Evolutionary conservation across 2,329 filamentous ascomycete species (phyloP), one percentile per base, ranked within the genome.

Genomic region (Blumeria graminis): DNA sequence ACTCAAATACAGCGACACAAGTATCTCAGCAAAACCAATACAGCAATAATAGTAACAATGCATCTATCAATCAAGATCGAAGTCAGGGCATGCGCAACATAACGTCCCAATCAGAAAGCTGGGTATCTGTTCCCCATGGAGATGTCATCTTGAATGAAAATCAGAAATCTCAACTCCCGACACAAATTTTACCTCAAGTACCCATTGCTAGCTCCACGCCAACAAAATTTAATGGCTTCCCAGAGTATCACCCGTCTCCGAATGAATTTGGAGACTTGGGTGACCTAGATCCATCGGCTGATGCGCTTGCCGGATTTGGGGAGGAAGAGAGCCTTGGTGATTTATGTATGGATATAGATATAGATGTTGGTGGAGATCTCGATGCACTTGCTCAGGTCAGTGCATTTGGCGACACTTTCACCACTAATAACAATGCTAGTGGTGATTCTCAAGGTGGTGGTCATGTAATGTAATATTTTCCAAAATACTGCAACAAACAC

Each of bases 381-480:
- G 22, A 28, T 4, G 22, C 22, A 28, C 22, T 28, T 28, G 22
- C 22, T 28, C 22, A 28, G 22, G 22, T 28, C 22, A 86, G 82
- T 38, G 86, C 84, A 1, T 92, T 92, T 70, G 86, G 84, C 2
- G 84, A 92, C 62, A 86, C 86, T 0, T 86, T 90, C 68, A 84
- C 88, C 62, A 78, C 76, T 4, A 75, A 80, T 11, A 74, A 66
- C 33, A 56, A 56, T 33, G 56, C 60, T 32, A 58, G 48, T 38
- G 59, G 22, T 28, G 22, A 28, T 28, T 28, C 22, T 4, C 22
- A 28, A 28, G 22, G 22, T 28, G 22, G 22, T 28, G 22, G 22
- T 28, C 22, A 28, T 28, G 22, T 28, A 28, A 28, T 28, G 22
- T 28, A 28, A 28, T 28, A 2, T 28, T 28, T 28, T 28, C 22